These are phyloP conservation scores for Lathyrus sativus DNA, from an alignment of 306 rosid genomes.

Conservation along the genomic window DNA sequence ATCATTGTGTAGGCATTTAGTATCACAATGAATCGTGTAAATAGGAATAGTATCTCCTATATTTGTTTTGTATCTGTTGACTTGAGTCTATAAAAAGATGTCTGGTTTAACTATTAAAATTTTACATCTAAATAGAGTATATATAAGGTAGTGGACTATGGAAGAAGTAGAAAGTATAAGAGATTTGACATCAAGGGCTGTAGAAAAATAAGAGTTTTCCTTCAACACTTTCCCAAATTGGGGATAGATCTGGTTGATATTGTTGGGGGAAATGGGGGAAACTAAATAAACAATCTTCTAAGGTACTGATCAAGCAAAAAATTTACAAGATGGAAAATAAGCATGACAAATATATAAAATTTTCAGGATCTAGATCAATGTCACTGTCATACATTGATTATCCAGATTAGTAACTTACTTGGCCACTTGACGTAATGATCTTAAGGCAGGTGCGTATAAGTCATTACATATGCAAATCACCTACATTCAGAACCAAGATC, in stretches of 20 bases:
- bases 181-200: conserved; percentile 9
- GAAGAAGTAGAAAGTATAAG: neutral
- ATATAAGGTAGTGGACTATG: neutral
- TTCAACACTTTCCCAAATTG: neutral
- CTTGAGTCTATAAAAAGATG: neutral
- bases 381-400: conserved; percentile 4
- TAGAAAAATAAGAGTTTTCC: neutral
- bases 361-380: conserved; percentile 10
- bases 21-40: neutral
- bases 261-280: conserved; percentile 7
- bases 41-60: too few relatives aligned
- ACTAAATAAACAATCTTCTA: neutral
- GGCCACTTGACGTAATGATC: conserved; percentile 87
- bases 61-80: neutral
- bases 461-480: conserved; percentile 98
- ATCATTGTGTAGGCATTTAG: neutral
- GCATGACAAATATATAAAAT: neutral
- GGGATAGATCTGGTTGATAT: neutral
- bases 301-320: neutral
- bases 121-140: conserved; percentile 5
- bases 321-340: conserved; percentile 10
- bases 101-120: neutral
- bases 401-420: conserved; percentile 65
- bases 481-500: conserved; percentile 49
- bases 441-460: conserved; percentile 87